A percentile compares a stretch with the other conserved stretches of the same genome.
Conservation (phyloP, 306 rosid species). For the Comarum palustre region DNA sequence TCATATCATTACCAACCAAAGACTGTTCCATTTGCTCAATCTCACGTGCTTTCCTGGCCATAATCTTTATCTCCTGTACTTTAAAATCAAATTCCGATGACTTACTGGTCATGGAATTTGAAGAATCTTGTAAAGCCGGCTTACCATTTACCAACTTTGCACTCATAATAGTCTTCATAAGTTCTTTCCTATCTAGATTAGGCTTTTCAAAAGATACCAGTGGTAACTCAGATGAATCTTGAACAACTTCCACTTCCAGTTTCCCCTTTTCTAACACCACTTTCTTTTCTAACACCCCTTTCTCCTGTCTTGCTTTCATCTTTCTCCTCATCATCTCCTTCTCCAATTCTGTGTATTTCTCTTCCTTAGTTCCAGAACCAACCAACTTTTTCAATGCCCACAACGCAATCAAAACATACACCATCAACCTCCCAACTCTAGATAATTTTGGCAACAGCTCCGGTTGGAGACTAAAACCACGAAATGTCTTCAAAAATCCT, state of each 20-base stretch:
- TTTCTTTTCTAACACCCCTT: conserved; percentile 44
- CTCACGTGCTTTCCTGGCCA: conserved; percentile 53
- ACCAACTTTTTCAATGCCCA: conserved; percentile 68
- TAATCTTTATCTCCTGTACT: conserved; percentile 62
- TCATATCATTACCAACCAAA: conserved; percentile 22
- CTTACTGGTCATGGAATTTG: conserved; percentile 21
- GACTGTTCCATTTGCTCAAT: conserved; percentile 42
- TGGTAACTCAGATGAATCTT: conserved; percentile 32
- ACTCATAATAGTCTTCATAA: conserved; percentile 47
- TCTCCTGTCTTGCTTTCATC: conserved; percentile 68
- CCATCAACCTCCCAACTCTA: conserved; percentile 49
- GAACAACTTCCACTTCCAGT: conserved; percentile 78
- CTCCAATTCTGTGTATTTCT: conserved; percentile 41
- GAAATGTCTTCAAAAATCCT: conserved; percentile 42
- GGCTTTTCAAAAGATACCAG: conserved; percentile 46
- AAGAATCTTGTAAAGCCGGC: conserved; percentile 30
- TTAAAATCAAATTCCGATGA: conserved; percentile 37
- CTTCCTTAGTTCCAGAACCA: conserved; percentile 49
- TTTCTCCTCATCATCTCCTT: conserved; percentile 93
- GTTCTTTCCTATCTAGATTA: conserved; percentile 61
- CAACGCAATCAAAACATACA: conserved; percentile 49
- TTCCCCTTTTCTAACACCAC: too few species aligned
- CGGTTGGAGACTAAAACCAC: conserved; percentile 44
- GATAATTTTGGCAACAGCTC: conserved; percentile 43
- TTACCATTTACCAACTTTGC: conserved; percentile 44